Evolutionary conservation across 192 early-diverging fungal genomes (phyloP).

Genomic region (Coemansia asiatica): DNA sequence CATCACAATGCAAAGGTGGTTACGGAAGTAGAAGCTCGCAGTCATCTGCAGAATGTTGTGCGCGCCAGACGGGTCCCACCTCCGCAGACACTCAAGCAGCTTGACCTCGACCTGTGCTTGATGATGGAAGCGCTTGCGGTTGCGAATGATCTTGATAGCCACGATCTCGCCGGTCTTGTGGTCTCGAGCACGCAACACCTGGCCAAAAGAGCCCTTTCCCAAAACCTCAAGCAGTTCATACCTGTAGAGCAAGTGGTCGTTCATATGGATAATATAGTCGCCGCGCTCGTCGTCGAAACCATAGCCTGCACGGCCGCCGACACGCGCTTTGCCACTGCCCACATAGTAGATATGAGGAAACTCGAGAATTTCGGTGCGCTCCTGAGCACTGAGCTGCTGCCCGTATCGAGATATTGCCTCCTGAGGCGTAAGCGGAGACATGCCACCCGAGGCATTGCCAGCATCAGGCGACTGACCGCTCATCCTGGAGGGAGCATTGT

Average conservation of each 20-base stretch:
- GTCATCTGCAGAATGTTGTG: constrained; percentile 86
- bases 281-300: constrained; percentile 92
- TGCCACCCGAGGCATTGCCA: constrained; percentile 18
- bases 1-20: constrained; percentile 92
- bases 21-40: constrained; percentile 91
- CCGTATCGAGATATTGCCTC: constrained; percentile 67
- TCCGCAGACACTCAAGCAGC: constrained; percentile 80
- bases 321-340: constrained; percentile 69
- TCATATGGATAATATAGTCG: constrained; percentile 81
- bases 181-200: constrained; percentile 91
- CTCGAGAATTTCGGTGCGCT: constrained; percentile 82
- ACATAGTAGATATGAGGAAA: constrained; percentile 87
- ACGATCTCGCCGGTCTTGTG: constrained; percentile 85
- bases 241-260: constrained; percentile 90
- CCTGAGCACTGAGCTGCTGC: constrained; percentile 76
- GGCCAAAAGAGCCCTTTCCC: constrained; percentile 95
- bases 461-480: constrained; percentile 27
- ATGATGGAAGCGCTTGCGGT: constrained; percentile 94
- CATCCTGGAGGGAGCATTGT: constrained; percentile 21
- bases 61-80: constrained; percentile 80
- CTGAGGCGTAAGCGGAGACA: constrained; percentile 60
- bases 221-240: constrained; percentile 90
- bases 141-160: constrained; percentile 93
- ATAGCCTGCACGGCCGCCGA: constrained; percentile 20
- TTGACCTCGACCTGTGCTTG: constrained; percentile 94